Evolutionary conservation across 345 rosid genomes (phyloP), one percentile per base, ranked within the genome.

Genomic region (Gossypium longicalyx): DNA sequence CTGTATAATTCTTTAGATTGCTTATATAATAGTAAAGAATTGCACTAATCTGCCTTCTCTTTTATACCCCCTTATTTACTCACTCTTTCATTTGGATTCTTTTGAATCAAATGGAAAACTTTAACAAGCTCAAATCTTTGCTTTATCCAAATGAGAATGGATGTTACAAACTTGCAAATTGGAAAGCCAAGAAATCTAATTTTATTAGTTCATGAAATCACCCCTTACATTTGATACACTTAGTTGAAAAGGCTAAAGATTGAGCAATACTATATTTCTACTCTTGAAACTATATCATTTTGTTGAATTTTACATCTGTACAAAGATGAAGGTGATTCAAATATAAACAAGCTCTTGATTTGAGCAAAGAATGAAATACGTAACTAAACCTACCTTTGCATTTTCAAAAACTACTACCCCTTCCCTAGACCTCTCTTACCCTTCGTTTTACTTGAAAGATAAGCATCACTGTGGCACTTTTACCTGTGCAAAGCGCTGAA

Each of bases 351-450:
- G 82, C 80, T 76, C 82, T 76, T 54, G 27, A 76, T 78, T 76
- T 70, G 80, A 80, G 87, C 79, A 82, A 84, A 80, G 85, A 84
- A 84, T 82, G 76, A 73, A 19, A 27, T 45, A 61, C n/a, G 57
- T 7, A 48, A 45, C 12, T n/a, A 67, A 49, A 66, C 23, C 70
- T 71, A 76, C 25, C 27, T 67, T 61, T 70, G 66, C 80, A 77
- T 48, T 71, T 47, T 41, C 71, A 38, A 23, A 51, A 73, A 22
- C 22, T 25, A 43, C 41, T 54, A 57, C 41, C 65, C 67, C 9
- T 59, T 7, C 47, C 25, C 17, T 17, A 13, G 27, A 2, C 12
- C 34, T 38, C 51, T 11, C 9, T 75, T 53, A 16, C 29, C 71
- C 10, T 27, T 20, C 15, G 17, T 44, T 69, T 17, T 43, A 19